Percentiles rank a stretch among this genome's conserved stretches.
Conservation (phyloP, 108 stramenopile genomes). For the Nitzschia inconspicua region DNA sequence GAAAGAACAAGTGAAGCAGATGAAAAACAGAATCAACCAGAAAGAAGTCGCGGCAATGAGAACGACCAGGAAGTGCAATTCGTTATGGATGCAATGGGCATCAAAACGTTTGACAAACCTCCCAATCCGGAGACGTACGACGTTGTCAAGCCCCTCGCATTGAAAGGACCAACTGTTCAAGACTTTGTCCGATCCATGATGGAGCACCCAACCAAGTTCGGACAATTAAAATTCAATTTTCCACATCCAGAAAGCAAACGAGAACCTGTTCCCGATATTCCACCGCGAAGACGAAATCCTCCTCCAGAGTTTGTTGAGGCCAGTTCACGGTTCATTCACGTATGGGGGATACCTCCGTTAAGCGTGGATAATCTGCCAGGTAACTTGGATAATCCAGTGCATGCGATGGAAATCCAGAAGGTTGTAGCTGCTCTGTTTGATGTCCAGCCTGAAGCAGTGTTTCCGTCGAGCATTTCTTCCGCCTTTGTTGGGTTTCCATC, state of each 20-base stretch:
- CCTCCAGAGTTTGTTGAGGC: constrained; percentile 57
- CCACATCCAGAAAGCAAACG: constrained; percentile 64
- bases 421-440: constrained; percentile 53
- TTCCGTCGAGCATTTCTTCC: constrained; percentile 60
- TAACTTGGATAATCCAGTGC: constrained; percentile 57
- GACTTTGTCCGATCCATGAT: constrained; percentile 65
- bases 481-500: constrained; percentile 75
- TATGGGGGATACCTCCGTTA: constrained; percentile 66
- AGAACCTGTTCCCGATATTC: constrained; percentile 57
- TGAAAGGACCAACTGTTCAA: constrained; percentile 34
- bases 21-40: neutral
- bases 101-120: constrained; percentile 12
- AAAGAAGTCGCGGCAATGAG: neutral
- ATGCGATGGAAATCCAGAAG: constrained; percentile 57
- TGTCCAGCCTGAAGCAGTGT: constrained; percentile 50
- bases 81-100: constrained; percentile 21
- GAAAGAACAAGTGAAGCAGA: neutral
- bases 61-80: constrained; percentile 13
- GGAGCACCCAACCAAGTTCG: constrained; percentile 70
- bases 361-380: constrained; percentile 39
- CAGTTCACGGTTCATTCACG: constrained; percentile 63
- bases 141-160: constrained; percentile 11
- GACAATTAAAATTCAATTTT: constrained; percentile 34
- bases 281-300: constrained; percentile 45
- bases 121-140: constrained; percentile 24